A percentile compares a stretch with the other conserved stretches of the same genome.
Conservation (phyloP, 1,284 basidiomycete genomes). For the Mycocalia duriaeana region DNA sequence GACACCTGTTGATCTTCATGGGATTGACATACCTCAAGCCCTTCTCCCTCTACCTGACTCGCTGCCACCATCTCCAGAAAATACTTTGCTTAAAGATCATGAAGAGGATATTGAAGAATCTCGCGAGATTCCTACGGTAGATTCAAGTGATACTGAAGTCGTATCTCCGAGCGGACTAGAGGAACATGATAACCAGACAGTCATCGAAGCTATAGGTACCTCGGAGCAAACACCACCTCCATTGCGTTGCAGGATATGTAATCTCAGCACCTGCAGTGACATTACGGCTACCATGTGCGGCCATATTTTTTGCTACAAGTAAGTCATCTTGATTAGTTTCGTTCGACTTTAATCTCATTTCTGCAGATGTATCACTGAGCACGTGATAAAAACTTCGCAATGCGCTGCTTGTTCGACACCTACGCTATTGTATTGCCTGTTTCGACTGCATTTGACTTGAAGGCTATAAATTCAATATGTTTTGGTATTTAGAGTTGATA, state of each 20-base stretch:
- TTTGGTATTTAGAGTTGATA: too few relatives aligned
- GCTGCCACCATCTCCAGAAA: constrained; percentile 4
- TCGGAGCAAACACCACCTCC: neutral
- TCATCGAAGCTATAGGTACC: neutral
- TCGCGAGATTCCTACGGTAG: neutral
- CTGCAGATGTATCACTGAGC: constrained; percentile 43
- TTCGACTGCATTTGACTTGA: constrained; percentile 33
- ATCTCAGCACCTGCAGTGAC: constrained; percentile 37
- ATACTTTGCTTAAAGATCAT: constrained; percentile 1
- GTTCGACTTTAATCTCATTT: too few relatives aligned
- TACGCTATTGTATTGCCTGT: constrained; percentile 46
- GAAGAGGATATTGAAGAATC: neutral
- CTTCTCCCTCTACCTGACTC: constrained; percentile 19
- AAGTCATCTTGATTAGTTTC: too few relatives aligned
- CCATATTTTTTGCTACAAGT: constrained; percentile 54
- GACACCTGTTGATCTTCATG: constrained; percentile 17
- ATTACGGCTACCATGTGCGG: constrained; percentile 53
- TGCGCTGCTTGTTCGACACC: constrained; percentile 46
- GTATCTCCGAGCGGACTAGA: too few relatives aligned
- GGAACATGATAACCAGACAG: too few relatives aligned
- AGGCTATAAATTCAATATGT: too few relatives aligned
- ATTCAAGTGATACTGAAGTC: neutral
- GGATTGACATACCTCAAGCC: constrained; percentile 20
- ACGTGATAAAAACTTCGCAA: constrained; percentile 35
- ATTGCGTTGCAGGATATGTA: constrained; percentile 44